phyloP scores from a whole-genome alignment of 2,329 filamentous ascomycete genomes.

The Penicillium concentricum region DNA sequence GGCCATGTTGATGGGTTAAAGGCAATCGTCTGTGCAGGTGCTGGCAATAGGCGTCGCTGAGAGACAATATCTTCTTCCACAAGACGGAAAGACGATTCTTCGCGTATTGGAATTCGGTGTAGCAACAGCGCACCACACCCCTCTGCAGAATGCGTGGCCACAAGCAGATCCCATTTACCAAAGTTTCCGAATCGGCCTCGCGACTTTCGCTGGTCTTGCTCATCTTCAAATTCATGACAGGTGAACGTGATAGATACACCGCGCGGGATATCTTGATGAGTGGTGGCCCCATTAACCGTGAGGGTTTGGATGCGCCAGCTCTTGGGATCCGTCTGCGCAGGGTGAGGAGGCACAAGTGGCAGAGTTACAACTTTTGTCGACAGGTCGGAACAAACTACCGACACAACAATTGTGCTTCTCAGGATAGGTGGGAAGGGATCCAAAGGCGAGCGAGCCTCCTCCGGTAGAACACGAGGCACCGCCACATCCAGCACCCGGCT shows the following conservation, averaged over 20 bases:
- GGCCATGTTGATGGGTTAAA: constrained; percentile 57
- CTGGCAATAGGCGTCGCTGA: constrained; percentile 49
- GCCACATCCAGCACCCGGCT: constrained; percentile 55
- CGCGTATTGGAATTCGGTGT: constrained; percentile 42
- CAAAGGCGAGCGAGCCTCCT: constrained; percentile 37
- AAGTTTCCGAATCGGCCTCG: constrained; percentile 27
- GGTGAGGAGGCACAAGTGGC: constrained; percentile 54
- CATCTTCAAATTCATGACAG: constrained; percentile 35
- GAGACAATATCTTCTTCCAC: constrained; percentile 42
- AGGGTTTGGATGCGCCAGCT: constrained; percentile 48
- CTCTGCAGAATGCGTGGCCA: constrained; percentile 48
- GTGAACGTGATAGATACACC: constrained; percentile 57
- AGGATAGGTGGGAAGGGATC: constrained; percentile 50
- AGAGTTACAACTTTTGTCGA: constrained; percentile 56
- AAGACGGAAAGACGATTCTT: constrained; percentile 28
- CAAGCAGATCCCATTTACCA: constrained; percentile 45
- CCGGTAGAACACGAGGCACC: constrained; percentile 46
- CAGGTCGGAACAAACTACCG: constrained; percentile 57
- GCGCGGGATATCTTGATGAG: constrained; percentile 52
- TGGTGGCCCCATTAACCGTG: constrained; percentile 47
- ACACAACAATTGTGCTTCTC: constrained; percentile 52
- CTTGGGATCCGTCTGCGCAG: constrained; percentile 35
- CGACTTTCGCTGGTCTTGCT: constrained; percentile 31
- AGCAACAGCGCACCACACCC: constrained; percentile 46
- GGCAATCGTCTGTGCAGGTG: constrained; percentile 50